A percentile compares a stretch with the other conserved stretches of the same genome.
These are phyloP conservation scores for Pseudoperonospora humuli DNA, from an alignment of 352 stramenopile genomes.

Conservation along the genomic window DNA sequence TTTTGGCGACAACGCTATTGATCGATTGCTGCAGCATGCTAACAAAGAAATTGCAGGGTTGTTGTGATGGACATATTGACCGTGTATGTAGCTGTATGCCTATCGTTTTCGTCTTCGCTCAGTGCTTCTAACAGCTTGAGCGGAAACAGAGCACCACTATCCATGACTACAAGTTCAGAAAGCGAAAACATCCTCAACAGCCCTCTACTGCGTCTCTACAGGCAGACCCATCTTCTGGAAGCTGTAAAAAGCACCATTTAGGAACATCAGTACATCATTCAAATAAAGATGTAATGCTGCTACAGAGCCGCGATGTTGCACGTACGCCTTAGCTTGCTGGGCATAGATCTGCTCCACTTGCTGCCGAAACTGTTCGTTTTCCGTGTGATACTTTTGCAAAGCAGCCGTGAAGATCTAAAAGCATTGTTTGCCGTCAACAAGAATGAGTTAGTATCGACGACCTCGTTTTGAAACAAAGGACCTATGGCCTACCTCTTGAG, in stretches of 20 bases:
- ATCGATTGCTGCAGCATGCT: too few species aligned
- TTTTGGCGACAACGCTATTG: too few species aligned
- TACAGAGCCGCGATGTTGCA: slow-evolving; percentile 3
- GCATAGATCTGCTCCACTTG: slow-evolving; percentile 66
- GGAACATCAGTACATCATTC: background rate
- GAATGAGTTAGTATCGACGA: background rate
- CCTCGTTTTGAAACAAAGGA: background rate
- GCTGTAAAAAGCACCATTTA: slow-evolving; percentile 16
- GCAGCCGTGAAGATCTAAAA: slow-evolving; percentile 55
- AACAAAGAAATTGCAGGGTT: too few species aligned
- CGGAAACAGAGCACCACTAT: slow-evolving; percentile 5
- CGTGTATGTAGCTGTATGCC: too few species aligned
- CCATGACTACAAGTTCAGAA: background rate
- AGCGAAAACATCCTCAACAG: background rate
- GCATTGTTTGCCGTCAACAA: background rate
- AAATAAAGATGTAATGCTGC: background rate
- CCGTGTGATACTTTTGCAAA: slow-evolving; percentile 58
- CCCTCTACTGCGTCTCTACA: slow-evolving; percentile 37
- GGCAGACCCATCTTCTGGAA: slow-evolving; percentile 67
- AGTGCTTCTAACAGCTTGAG: too few species aligned
- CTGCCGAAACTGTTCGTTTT: slow-evolving; percentile 56
- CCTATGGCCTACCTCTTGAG: slow-evolving; percentile 33
- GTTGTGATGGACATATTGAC: too few species aligned
- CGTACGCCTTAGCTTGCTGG: slow-evolving; percentile 60
- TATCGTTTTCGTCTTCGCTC: too few species aligned